Conservation (phyloP, 2,329 filamentous ascomycete species). For the Fusarium xyrophilum region DNA sequence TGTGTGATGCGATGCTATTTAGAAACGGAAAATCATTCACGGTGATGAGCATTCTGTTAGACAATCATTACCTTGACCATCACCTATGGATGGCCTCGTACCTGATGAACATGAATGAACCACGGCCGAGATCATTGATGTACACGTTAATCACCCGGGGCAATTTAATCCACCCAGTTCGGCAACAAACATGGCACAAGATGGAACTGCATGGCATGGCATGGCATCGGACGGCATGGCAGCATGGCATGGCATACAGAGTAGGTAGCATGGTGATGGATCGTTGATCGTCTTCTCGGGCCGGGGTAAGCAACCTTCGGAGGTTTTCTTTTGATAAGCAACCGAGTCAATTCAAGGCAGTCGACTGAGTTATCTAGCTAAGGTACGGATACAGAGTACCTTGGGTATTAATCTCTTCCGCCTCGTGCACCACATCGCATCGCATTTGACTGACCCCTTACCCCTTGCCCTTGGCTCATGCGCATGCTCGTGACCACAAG, state of each 20-base stretch:
- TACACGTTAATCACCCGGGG: constrained; percentile 17
- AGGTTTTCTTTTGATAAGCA: constrained; percentile 25
- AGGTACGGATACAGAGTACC: background rate
- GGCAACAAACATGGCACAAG: constrained; percentile 6
- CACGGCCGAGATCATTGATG: constrained; percentile 1
- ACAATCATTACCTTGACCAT: constrained; percentile 14
- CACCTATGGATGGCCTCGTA: constrained; percentile 11
- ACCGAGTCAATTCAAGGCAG: constrained; percentile 1
- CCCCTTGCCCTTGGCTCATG: constrained; percentile 1
- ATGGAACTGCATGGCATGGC: constrained; percentile 2
- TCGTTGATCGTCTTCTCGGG: constrained; percentile 20
- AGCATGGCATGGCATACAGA: background rate
- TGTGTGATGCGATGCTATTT: constrained; percentile 29
- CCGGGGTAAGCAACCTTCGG: constrained; percentile 29
- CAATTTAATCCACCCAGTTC: constrained; percentile 21
- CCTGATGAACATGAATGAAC: constrained; percentile 24
- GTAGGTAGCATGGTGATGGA: constrained; percentile 15
- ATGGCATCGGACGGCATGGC: background rate
- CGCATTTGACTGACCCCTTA: background rate
- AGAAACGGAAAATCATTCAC: background rate
- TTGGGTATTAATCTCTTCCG: constrained; percentile 8
- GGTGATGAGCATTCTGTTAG: background rate
- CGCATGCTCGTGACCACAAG: constrained; percentile 9
- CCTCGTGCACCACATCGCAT: background rate
- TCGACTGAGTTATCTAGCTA: background rate